These are phyloP conservation scores for Picochlorum sp. DNA, from an alignment of 139 green algal species.

Conservation along the genomic window DNA sequence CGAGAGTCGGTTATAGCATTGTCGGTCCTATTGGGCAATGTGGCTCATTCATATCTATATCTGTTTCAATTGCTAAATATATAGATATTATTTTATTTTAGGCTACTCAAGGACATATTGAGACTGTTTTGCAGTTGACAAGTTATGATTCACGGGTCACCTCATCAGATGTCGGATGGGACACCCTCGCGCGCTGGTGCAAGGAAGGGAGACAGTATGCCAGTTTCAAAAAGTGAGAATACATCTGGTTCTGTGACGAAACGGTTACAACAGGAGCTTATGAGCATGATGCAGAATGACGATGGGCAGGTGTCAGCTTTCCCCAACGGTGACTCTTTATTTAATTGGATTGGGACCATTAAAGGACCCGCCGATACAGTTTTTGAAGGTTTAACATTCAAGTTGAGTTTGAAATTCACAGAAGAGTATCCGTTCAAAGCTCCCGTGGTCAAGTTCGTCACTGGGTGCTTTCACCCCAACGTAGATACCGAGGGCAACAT, in stretches of 20 bases:
- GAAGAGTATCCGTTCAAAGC: slow-evolving; percentile 74
- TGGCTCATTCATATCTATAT: no score
- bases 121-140: no score
- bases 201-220: no score
- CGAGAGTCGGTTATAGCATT: no score
- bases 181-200: no score
- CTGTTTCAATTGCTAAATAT: no score
- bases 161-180: no score
- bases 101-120: no score
- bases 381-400: slow-evolving; percentile 64
- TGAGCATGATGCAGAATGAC: slow-evolving; percentile 38
- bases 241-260: slow-evolving; percentile 36
- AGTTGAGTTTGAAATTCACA: slow-evolving; percentile 56
- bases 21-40: no score
- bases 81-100: no score
- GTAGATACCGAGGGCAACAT: slow-evolving; percentile 74
- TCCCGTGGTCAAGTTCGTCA: slow-evolving; percentile 63
- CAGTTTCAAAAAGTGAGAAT: neutral
- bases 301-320: slow-evolving; percentile 58
- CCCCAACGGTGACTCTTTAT: slow-evolving; percentile 68
- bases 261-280: slow-evolving; percentile 54
- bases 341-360: slow-evolving; percentile 70
- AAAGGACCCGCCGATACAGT: slow-evolving; percentile 45
- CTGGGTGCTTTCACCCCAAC: slow-evolving; percentile 74
- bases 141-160: no score